phyloP scores from a whole-genome alignment of 257 asterid genomes.

The Ehretia macrophylla region DNA sequence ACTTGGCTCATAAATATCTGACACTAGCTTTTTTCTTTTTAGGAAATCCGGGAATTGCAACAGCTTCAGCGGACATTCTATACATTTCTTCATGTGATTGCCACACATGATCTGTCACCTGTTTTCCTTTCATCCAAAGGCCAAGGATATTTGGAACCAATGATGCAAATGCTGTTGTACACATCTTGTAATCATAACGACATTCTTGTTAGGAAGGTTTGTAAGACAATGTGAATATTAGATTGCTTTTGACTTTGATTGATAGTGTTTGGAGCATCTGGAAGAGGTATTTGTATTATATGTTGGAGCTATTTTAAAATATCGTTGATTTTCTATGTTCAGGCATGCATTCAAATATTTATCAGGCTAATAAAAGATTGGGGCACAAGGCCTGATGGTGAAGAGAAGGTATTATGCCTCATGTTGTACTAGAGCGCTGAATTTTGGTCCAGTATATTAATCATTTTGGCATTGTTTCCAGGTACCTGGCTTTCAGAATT shows the following conservation, averaged over 20 bases:
- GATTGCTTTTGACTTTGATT: not conserved
- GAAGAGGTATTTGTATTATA: not conserved
- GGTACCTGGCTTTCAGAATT: slow-evolving; percentile 88
- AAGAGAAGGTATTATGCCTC: slow-evolving; percentile 62
- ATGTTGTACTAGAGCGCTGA: not conserved
- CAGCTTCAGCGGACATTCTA: slow-evolving; percentile 79
- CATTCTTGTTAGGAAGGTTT: slow-evolving; percentile 65
- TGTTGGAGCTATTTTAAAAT: slow-evolving; percentile 7
- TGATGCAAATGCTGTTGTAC: slow-evolving; percentile 75
- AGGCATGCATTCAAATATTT: slow-evolving; percentile 91
- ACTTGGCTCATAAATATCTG: slow-evolving; percentile 6
- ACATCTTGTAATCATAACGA: slow-evolving; percentile 85
- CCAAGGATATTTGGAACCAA: slow-evolving; percentile 49
- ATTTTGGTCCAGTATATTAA: slow-evolving; percentile 23
- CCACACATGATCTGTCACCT: slow-evolving; percentile 72
- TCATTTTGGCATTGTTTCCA: slow-evolving; percentile 29
- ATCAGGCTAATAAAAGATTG: slow-evolving; percentile 88
- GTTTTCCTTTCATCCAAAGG: slow-evolving; percentile 64
- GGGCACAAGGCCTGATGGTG: slow-evolving; percentile 58
- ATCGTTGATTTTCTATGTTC: slow-evolving; percentile 21
- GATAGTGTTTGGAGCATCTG: too few relatives aligned
- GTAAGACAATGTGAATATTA: slow-evolving; percentile 2
- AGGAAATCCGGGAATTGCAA: slow-evolving; percentile 93
- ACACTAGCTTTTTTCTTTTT: slow-evolving; percentile 15
- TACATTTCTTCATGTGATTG: slow-evolving; percentile 73